Percentiles rank a stretch among this genome's conserved stretches.
phyloP scores from a whole-genome alignment of 2,329 filamentous ascomycete species.

The Exophiala mesophila region DNA sequence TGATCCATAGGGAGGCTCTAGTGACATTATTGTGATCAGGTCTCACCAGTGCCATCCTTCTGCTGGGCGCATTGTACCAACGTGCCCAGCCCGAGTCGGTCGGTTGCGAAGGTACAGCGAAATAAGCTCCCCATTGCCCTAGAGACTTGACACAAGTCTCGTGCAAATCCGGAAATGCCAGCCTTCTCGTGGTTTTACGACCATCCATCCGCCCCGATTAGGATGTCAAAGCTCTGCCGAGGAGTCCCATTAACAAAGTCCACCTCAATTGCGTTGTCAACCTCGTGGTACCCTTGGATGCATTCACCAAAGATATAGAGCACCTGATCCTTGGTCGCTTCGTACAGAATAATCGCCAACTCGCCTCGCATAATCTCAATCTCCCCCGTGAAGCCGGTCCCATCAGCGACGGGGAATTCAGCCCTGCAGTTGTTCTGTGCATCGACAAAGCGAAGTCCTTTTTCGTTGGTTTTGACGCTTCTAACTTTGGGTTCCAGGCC shows the following conservation, averaged over 20 bases:
- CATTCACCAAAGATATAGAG: conserved; percentile 35
- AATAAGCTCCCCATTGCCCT: conserved; percentile 37
- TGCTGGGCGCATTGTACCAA: conserved; percentile 23
- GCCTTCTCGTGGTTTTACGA: conserved; percentile 39
- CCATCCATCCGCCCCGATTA: conserved; percentile 45
- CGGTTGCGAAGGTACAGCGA: conserved; percentile 34
- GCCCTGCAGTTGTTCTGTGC: conserved; percentile 35
- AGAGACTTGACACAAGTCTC: conserved; percentile 30
- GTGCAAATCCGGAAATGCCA: conserved; percentile 32
- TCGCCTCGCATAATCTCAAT: conserved; percentile 59
- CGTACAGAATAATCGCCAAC: conserved; percentile 47
- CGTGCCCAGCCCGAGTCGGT: conserved; percentile 21
- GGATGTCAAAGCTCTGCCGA: conserved; percentile 41
- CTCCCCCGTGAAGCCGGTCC: conserved; percentile 49
- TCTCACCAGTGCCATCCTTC: conserved; percentile 24
- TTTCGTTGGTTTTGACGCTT: conserved; percentile 41
- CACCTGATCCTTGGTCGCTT: conserved; percentile 30
- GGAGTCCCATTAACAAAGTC: conserved; percentile 41
- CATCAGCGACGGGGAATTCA: conserved; percentile 39
- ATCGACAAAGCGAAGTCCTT: conserved; percentile 35
- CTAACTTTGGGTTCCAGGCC: conserved; percentile 43
- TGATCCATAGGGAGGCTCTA: conserved; percentile 30
- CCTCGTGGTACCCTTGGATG: conserved; percentile 31
- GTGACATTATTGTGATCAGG: conserved; percentile 25
- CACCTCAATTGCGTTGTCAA: conserved; percentile 34